phyloP scores from a whole-genome alignment of 1,284 basidiomycete genomes.

The Xerocomus minutiporus region DNA sequence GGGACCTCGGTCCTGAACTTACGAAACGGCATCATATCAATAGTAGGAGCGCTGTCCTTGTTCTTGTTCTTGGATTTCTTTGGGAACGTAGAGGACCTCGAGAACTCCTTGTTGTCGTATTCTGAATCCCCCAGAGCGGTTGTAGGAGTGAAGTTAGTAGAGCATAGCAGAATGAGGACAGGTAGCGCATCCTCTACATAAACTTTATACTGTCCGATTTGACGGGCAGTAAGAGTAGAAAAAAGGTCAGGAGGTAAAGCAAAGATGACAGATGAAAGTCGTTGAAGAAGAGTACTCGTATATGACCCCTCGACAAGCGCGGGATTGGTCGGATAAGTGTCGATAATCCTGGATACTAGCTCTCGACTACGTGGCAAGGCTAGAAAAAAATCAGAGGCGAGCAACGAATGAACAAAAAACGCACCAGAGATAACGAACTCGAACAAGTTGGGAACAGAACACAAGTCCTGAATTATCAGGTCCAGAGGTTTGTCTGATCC shows the following conservation, averaged over 20 bases:
- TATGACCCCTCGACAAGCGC: conserved; percentile 12
- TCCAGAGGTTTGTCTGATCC: conserved; percentile 22
- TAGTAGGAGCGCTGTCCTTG: not conserved
- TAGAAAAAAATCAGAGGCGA: conserved; percentile 5
- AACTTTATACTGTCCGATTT: conserved; percentile 17
- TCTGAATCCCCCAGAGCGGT: conserved; percentile 1
- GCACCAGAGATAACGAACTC: conserved; percentile 31
- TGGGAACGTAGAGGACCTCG: not conserved
- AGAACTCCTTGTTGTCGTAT: conserved; percentile 4
- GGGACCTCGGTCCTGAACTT: conserved; percentile 28
- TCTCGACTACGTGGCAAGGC: conserved; percentile 12
- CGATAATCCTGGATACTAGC: conserved; percentile 21
- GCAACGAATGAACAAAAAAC: not conserved
- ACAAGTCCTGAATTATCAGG: conserved; percentile 30
- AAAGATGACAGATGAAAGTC: conserved; percentile 20
- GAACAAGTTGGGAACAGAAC: conserved; percentile 24
- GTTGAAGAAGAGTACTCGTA: conserved; percentile 14
- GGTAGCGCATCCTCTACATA: conserved; percentile 22
- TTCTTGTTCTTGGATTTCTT: conserved; percentile 15
- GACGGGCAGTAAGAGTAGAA: conserved; percentile 4
- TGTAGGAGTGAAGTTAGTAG: conserved; percentile 10
- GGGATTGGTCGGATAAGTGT: conserved; percentile 20
- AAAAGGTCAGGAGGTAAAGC: conserved; percentile 19
- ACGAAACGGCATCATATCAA: conserved; percentile 29
- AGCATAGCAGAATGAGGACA: conserved; percentile 14